Percentiles rank a stretch among this genome's conserved stretches.
Conservation (phyloP, 2,329 filamentous ascomycete species). For the Pleomassaria siparia region DNA sequence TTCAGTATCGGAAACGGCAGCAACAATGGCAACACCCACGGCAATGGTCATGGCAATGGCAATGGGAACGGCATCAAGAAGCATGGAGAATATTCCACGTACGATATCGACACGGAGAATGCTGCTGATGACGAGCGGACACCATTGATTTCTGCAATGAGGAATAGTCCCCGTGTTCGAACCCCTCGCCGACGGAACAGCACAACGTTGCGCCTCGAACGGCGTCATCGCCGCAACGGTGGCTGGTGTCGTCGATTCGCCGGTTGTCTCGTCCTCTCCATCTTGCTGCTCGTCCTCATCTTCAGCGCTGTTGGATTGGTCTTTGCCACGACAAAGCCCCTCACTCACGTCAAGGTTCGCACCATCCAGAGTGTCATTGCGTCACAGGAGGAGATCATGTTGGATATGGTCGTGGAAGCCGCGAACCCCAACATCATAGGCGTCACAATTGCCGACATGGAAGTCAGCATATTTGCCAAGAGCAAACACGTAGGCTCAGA, state of each 20-base stretch:
- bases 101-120: slow-evolving; percentile 79
- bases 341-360: slow-evolving; percentile 75
- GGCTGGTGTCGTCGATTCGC: slow-evolving; percentile 73
- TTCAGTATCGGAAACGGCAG: slow-evolving; percentile 44
- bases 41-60: slow-evolving; percentile 30
- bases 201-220: slow-evolving; percentile 68
- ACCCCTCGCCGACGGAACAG: slow-evolving; percentile 55
- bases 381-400: slow-evolving; percentile 91
- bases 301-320: slow-evolving; percentile 87
- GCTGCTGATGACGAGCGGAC: slow-evolving; percentile 86
- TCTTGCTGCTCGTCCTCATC: slow-evolving; percentile 78
- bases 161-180: slow-evolving; percentile 55
- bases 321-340: slow-evolving; percentile 85
- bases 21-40: slow-evolving; percentile 24
- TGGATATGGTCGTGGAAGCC: slow-evolving; percentile 84
- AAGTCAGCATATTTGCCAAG: slow-evolving; percentile 92
- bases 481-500: slow-evolving; percentile 79
- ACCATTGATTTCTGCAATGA: slow-evolving; percentile 69
- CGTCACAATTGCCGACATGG: slow-evolving; percentile 81
- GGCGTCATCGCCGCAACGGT: slow-evolving; percentile 57
- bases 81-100: slow-evolving; percentile 65
- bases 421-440: slow-evolving; percentile 92
- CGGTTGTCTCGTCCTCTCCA: slow-evolving; percentile 81
- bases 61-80: slow-evolving; percentile 50
- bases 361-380: slow-evolving; percentile 88